Evolutionary conservation across 73 alveolate species (phyloP).

Genomic region (Tetrahymena elliotti): DNA sequence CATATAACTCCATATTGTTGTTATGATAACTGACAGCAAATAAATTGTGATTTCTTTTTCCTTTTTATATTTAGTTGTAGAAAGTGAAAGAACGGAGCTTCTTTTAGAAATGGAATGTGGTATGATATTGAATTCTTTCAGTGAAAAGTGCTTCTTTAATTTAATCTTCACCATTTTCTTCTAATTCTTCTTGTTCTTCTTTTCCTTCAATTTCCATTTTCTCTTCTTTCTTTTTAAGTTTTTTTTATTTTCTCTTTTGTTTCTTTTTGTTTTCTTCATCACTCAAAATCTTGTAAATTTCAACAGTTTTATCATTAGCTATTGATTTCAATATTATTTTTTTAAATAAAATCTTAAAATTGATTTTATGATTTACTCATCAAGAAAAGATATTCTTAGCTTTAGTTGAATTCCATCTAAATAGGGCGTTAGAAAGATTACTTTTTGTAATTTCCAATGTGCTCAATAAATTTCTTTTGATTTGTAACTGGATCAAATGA

Average conservation of each 20-base stretch:
- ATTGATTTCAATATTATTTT: background rate
- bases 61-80: background rate
- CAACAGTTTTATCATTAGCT: slow-evolving; percentile 1
- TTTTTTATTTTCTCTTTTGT: slow-evolving; percentile 3
- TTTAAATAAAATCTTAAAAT: background rate
- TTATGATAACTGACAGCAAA: background rate
- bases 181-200: slow-evolving; percentile 8
- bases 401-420: background rate
- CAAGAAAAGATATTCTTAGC: background rate
- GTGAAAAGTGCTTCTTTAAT: slow-evolving; percentile 1
- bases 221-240: slow-evolving; percentile 21
- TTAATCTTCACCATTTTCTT: background rate
- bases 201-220: slow-evolving; percentile 1
- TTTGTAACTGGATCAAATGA: background rate
- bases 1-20: background rate
- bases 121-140: background rate
- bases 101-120: background rate
- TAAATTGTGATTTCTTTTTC: background rate
- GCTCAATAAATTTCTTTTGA: background rate
- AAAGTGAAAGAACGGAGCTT: background rate
- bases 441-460: background rate
- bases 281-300: background rate
- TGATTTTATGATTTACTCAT: background rate
- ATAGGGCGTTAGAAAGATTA: background rate
- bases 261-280: slow-evolving; percentile 28